These are phyloP conservation scores for Diphasiastrum complanatum DNA, from an alignment of 83 land plant species.

Conservation along the genomic window DNA sequence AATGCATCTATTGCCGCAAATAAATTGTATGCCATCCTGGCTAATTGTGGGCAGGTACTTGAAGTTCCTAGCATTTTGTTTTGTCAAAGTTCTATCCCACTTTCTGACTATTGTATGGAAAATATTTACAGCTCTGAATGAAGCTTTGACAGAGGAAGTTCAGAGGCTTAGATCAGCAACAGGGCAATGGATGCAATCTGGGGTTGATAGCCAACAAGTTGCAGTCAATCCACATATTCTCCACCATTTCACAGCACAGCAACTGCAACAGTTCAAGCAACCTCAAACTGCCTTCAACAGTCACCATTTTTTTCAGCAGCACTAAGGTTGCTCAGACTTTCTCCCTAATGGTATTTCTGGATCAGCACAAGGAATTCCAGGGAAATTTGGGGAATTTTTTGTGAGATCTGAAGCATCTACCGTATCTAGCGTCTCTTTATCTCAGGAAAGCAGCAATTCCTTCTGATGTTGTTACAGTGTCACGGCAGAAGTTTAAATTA, in stretches of 20 bases:
- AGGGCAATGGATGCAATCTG: constrained; percentile 1
- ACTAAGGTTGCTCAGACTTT: neutral
- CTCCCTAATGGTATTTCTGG: neutral
- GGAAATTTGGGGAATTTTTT: too few species aligned
- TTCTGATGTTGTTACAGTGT: too few species aligned
- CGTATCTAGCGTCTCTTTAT: neutral
- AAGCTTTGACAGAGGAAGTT: constrained; percentile 8
- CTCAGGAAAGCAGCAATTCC: constrained; percentile 6
- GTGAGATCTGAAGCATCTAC: constrained; percentile 9
- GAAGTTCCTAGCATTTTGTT: neutral
- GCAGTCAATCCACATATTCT: neutral
- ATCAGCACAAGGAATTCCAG: neutral
- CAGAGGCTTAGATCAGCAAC: constrained; percentile 13
- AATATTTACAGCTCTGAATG: constrained; percentile 9
- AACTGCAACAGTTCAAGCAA: constrained; percentile 7
- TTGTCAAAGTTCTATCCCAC: neutral
- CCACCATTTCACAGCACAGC: neutral
- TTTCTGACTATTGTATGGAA: neutral
- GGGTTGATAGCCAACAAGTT: neutral
- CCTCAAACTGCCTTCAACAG: neutral
- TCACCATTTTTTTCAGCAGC: neutral
- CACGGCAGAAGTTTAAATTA: too few species aligned
- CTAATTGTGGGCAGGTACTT: neutral
- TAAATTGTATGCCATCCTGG: neutral
- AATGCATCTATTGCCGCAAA: too few species aligned